Base-by-base conservation (phyloP, 2,329 filamentous ascomycete species). In the Trematosphaeria pertusa region DNA sequence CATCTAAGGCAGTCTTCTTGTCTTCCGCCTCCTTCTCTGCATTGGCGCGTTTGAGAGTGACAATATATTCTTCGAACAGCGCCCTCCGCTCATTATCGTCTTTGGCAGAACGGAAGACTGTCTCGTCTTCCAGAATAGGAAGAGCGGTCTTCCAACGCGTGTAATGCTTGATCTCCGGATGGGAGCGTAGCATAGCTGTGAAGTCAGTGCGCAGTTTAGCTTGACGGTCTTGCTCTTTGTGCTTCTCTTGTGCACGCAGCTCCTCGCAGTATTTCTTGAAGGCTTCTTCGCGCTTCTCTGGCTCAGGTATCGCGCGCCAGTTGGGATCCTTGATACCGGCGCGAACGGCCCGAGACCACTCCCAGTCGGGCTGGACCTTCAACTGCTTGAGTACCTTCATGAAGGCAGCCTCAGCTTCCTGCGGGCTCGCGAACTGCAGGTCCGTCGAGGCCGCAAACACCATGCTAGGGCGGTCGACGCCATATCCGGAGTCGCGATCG, bases 211-310 rank as follows among this genome's bases (percentile, higher is more conserved):
- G 89, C 66, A 97, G 81, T 78, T 97, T 97, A 62, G 89, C 82
- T 72, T 96, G 81, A 69, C 94, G 87, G 75, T 97, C 93, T 74
- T 96, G 93, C 67, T 92, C 92, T 60, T 89, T 88, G 72, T 95
- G 91, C 78, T 95, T 94, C 76, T 99, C 94, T 76, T 97, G 90
- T 59, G 88, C 81, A 59, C 94, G 85, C 73, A 96, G 83, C 71
- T 97, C 91, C 62, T 91, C 82, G 69, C 90, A 91, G 78, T 94
- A 99, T 76, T 96, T 96, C 75, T 96, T 90, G 73, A 97, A 99
- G 14, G 91, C 90, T 57, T 86, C 81, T 73, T 91, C 94, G 59
- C 94, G 86, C 67, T 96, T 92, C 72, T 87, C 91, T 4, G 94
- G 91, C 63, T 97, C 91, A 65, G 93, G 94, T 58, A 99, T 86